Evolutionary conservation across 2,329 filamentous ascomycete species (phyloP), one percentile per base, ranked within the genome.

Genomic region (Tolypocladium nubicola): DNA sequence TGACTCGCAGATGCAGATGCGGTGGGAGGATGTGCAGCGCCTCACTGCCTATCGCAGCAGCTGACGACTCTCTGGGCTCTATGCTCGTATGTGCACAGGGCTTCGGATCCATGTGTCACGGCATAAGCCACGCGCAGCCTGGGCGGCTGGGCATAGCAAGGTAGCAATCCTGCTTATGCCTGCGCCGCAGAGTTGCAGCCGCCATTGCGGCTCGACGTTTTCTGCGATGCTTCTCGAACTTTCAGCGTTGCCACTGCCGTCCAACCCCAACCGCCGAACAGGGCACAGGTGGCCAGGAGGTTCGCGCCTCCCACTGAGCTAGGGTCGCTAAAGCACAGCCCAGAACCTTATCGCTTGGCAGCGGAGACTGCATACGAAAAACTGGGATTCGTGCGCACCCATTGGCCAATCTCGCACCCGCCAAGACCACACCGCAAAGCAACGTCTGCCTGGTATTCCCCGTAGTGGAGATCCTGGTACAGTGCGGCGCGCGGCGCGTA

Each of bases 331-430:
- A 26, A 26, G 45, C 53, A 40, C 43, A 43, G 53, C 56, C 45
- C 45, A 38, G 4, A 58, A 52, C 56, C 53, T 52, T 58, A 55
- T 58, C 56, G 45, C 53, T 55, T 58, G 53, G 56, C 56, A 45
- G 47, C 37, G 35, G 23, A 55, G 50, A 5, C 23, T 52, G 21
- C 33, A n/a, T 2, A 19, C 33, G 38, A n/a, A 16, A 13, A 23
- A 19, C 23, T 13, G 23, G 45, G 41, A 23, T 7, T n/a, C 10
- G 10, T 3, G 53, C 26, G 43, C 41, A 10, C 26, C 52, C 30
- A 58, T 58, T 58, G 38, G 56, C 47, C n/a, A 38, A 37, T 16
- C 23, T 33, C 2, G 26, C 45, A 4, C 23, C 23, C 30, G 45
- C 45, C 45, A 4, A 49, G 45, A 26, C 41, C 4, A 21, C 14